Evolutionary conservation across 441 rosid genomes (phyloP).

Genomic region (Aleurites moluccanus): DNA sequence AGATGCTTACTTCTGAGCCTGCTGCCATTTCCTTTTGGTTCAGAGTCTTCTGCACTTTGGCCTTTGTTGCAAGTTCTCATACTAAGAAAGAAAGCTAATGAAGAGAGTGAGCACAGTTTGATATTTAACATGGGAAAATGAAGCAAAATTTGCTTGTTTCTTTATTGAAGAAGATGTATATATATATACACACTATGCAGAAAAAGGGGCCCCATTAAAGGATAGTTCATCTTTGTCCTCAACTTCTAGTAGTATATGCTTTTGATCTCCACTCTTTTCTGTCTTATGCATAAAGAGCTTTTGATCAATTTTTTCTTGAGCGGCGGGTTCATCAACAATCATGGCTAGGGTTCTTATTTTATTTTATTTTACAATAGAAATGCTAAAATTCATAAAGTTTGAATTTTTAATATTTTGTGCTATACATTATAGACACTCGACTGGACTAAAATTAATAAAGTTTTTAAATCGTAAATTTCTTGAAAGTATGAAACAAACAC

Average conservation of each 20-base stretch:
- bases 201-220: slow-evolving; percentile 10
- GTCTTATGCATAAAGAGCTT: slow-evolving; percentile 9
- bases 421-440: too few species aligned
- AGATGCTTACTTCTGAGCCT: slow-evolving; percentile 10
- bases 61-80: slow-evolving; percentile 32
- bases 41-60: slow-evolving; percentile 10
- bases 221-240: slow-evolving; percentile 21
- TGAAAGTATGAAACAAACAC: too few species aligned
- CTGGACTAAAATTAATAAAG: too few species aligned
- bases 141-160: background rate
- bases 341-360: slow-evolving; percentile 14
- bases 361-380: too few species aligned
- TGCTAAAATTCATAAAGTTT: too few species aligned
- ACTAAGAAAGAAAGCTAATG: slow-evolving; percentile 16
- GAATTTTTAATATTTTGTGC: too few species aligned
- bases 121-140: slow-evolving; percentile 21
- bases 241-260: slow-evolving; percentile 3
- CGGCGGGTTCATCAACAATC: slow-evolving; percentile 30
- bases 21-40: slow-evolving; percentile 8
- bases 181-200: too few species aligned
- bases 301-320: slow-evolving; percentile 9
- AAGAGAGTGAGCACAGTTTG: slow-evolving; percentile 18
- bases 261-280: slow-evolving; percentile 21
- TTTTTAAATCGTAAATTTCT: too few species aligned
- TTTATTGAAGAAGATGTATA: slow-evolving; percentile 1